These are phyloP conservation scores for Rhynchospora pubera DNA, from an alignment of 176 grass and related monocot genomes.

Conservation along the genomic window DNA sequence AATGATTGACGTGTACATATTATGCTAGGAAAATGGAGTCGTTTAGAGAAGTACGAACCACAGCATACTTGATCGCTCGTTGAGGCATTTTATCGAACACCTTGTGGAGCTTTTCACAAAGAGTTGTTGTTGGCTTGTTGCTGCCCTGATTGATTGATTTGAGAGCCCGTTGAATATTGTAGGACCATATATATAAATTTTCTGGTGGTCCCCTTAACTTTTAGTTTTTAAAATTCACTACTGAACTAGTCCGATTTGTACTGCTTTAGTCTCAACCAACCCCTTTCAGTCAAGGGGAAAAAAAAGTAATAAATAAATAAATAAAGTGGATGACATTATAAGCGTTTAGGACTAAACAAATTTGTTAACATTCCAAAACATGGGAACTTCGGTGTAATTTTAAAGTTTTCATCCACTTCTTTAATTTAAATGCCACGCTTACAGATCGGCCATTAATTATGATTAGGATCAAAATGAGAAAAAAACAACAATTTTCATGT, in stretches of 20 bases:
- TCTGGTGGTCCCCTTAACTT: background rate
- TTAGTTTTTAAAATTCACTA: background rate
- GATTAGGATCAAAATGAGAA: background rate
- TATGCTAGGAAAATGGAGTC: background rate
- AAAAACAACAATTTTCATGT: background rate
- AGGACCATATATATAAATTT: background rate
- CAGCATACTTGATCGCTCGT: conserved; percentile 8
- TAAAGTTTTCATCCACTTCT: no score
- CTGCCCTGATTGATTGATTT: no score
- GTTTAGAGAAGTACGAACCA: background rate
- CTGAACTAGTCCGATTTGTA: background rate
- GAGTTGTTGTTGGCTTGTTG: background rate
- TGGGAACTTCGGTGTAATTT: no score
- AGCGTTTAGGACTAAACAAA: no score
- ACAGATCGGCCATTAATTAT: no score
- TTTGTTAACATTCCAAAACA: no score
- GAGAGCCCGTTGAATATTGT: background rate
- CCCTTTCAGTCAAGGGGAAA: background rate
- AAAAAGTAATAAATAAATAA: background rate
- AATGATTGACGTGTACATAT: background rate
- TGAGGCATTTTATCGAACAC: conserved; percentile 19
- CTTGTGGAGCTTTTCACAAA: background rate
- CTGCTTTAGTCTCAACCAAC: background rate
- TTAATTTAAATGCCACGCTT: no score
- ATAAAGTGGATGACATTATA: no score